These are phyloP conservation scores for Beauveria australis DNA, from an alignment of 2,329 filamentous ascomycete species.

Conservation along the genomic window DNA sequence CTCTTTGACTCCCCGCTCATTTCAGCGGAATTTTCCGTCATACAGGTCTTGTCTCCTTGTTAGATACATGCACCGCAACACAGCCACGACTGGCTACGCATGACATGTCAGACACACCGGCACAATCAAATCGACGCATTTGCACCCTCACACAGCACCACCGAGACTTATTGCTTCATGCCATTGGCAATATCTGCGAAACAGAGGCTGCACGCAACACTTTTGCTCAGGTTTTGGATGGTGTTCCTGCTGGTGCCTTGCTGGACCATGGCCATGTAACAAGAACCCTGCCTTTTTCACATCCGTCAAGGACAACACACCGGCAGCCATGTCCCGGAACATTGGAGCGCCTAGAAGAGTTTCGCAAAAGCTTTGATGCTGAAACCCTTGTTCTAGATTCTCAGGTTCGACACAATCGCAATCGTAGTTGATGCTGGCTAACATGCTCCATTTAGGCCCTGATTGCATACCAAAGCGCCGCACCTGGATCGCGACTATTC, in stretches of 20 bases:
- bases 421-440: background rate
- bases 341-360: conserved; percentile 13
- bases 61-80: too few species aligned
- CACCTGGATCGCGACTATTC: conserved; percentile 19
- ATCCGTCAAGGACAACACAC: conserved; percentile 15
- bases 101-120: too few species aligned
- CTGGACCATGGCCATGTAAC: background rate
- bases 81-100: too few species aligned
- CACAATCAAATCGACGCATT: background rate
- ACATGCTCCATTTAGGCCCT: conserved; percentile 15
- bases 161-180: background rate
- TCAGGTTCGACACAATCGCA: background rate
- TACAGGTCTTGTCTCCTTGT: too few species aligned
- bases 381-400: conserved; percentile 11
- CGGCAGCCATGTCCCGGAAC: conserved; percentile 15
- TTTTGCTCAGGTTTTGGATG: conserved; percentile 20
- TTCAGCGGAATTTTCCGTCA: too few species aligned
- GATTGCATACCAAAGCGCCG: conserved; percentile 11
- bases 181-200: conserved; percentile 7
- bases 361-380: conserved; percentile 13
- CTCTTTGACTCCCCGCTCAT: too few species aligned
- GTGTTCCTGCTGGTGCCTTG: conserved; percentile 13
- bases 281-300: background rate
- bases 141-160: background rate
- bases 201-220: conserved; percentile 13